A percentile compares a stretch with the other conserved stretches of the same genome.
Conservation (phyloP, 2,329 filamentous ascomycete species). For the Aspergillus hiratsukae region DNA sequence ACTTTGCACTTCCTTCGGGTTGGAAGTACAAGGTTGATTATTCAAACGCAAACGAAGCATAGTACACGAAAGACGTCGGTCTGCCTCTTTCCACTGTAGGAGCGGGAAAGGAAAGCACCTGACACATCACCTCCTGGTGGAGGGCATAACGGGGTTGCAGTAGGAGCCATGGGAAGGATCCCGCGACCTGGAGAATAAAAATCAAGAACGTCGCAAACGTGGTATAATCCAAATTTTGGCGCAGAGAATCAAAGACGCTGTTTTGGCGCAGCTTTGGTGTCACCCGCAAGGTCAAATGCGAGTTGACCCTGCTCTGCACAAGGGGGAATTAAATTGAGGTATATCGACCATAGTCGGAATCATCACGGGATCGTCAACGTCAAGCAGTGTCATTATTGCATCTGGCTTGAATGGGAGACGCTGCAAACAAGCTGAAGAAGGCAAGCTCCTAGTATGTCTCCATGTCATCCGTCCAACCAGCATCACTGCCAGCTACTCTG, state of each 20-base stretch:
- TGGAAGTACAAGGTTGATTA: not conserved
- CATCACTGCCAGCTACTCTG: conserved; percentile 48
- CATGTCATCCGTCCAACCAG: conserved; percentile 51
- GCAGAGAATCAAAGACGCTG: conserved; percentile 18
- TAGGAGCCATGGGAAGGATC: conserved; percentile 4
- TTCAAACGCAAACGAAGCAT: conserved; percentile 13
- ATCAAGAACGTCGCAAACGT: conserved; percentile 19
- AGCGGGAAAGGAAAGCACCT: conserved; percentile 2
- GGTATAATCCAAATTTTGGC: conserved; percentile 29
- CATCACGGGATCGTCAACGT: conserved; percentile 27
- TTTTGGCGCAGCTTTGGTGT: not conserved
- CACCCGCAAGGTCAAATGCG: conserved; percentile 5
- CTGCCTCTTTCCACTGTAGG: conserved; percentile 1
- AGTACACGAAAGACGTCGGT: conserved; percentile 17
- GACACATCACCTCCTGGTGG: conserved; percentile 4
- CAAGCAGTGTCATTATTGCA: conserved; percentile 16
- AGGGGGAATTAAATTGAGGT: not conserved
- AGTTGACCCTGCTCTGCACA: conserved; percentile 7
- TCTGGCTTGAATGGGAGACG: conserved; percentile 16
- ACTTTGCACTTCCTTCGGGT: not conserved
- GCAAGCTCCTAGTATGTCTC: conserved; percentile 35
- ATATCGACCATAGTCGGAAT: conserved; percentile 12
- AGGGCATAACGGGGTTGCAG: not conserved
- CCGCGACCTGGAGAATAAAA: conserved; percentile 16
- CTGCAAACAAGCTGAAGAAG: conserved; percentile 5